Evolutionary conservation across 2,329 filamentous ascomycete genomes (phyloP).

Genomic region (Aspergillus neotritici): DNA sequence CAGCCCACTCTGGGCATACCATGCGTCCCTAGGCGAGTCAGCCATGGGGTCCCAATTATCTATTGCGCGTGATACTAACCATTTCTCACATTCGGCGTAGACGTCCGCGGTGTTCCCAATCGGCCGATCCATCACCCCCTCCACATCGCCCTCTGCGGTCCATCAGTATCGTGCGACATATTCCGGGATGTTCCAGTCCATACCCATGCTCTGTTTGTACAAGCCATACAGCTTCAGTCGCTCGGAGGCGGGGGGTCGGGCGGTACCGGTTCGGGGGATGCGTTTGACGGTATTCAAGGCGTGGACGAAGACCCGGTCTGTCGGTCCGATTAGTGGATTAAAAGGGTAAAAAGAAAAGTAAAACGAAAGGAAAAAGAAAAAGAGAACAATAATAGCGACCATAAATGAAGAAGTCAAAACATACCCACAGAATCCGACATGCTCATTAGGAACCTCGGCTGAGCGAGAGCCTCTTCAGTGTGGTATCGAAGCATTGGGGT

Average conservation of each 20-base stretch:
- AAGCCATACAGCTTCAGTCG: constrained; percentile 91
- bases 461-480: constrained; percentile 31
- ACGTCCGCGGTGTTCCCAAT: constrained; percentile 47
- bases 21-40: constrained; percentile 65
- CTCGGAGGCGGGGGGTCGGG: constrained; percentile 77
- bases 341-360: background rate
- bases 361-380: no score
- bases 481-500: constrained; percentile 23
- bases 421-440: constrained; percentile 46
- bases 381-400: no score
- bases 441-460: constrained; percentile 15
- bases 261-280: constrained; percentile 86
- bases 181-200: constrained; percentile 10
- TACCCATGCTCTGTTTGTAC: constrained; percentile 95
- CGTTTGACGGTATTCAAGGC: constrained; percentile 98
- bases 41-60: background rate
- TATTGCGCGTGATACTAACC: constrained; percentile 38
- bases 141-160: constrained; percentile 77
- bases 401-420: constrained; percentile 11
- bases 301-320: constrained; percentile 98
- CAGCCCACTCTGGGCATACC: constrained; percentile 80
- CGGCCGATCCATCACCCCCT: constrained; percentile 86
- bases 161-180: background rate
- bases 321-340: background rate
- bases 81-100: constrained; percentile 59